Percentiles rank a stretch among this genome's conserved stretches.
phyloP scores from a whole-genome alignment of 148 eudicot species.

The Persicaria tinctoria region DNA sequence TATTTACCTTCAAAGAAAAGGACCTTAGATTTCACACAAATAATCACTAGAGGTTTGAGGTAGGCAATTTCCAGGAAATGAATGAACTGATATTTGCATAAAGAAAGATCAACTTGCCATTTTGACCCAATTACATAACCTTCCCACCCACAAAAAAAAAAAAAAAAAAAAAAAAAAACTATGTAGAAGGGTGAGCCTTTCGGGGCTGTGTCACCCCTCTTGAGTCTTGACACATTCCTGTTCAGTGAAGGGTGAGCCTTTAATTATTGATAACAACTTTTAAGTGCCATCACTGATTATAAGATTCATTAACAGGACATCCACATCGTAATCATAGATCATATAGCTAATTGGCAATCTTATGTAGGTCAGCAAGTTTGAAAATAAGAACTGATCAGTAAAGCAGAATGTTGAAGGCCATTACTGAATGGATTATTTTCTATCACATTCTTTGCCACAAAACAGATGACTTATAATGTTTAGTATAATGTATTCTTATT shows the following conservation, averaged over 20 bases:
- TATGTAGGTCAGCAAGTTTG: neutral
- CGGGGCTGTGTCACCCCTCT: too few relatives aligned
- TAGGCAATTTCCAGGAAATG: neutral
- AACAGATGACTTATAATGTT: neutral
- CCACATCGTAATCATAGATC: too few relatives aligned
- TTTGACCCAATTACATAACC: neutral
- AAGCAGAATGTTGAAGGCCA: constrained; percentile 13
- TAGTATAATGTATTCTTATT: too few relatives aligned
- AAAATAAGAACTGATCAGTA: constrained; percentile 17
- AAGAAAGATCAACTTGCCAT: neutral
- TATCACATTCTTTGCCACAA: neutral
- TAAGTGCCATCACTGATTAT: too few relatives aligned
- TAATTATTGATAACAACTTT: too few relatives aligned
- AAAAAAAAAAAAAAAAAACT: too few relatives aligned
- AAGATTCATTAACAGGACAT: too few relatives aligned
- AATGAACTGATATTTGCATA: neutral
- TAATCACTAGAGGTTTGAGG: neutral
- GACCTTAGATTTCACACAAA: neutral
- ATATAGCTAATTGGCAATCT: too few relatives aligned
- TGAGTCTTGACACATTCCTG: too few relatives aligned
- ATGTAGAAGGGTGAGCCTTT: neutral
- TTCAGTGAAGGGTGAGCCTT: too few relatives aligned
- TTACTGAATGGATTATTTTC: neutral
- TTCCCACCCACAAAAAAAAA: too few relatives aligned
- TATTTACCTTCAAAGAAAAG: too few relatives aligned